These are phyloP conservation scores for Populus deltoides DNA, from an alignment of 345 rosid genomes.

Conservation along the genomic window DNA sequence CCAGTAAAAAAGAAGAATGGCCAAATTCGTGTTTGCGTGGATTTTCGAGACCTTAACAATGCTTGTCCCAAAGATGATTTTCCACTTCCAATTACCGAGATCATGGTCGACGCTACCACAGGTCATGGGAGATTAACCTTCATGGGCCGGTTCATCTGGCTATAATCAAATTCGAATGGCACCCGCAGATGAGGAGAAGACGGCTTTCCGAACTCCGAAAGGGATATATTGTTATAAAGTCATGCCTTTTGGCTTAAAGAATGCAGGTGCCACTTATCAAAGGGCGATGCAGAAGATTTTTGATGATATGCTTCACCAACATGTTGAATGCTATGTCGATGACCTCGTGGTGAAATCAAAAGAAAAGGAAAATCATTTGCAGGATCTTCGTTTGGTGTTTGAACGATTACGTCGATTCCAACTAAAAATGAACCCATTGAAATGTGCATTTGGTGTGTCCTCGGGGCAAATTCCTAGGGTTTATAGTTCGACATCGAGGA, in stretches of 20 bases:
- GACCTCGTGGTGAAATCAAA: neutral
- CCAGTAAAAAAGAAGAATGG: too few relatives aligned
- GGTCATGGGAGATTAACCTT: too few relatives aligned
- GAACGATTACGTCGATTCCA: neutral
- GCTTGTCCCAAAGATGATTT: too few relatives aligned
- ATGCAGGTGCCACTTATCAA: neutral
- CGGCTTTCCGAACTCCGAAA: too few relatives aligned
- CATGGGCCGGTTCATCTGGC: too few relatives aligned
- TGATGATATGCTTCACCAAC: slow-evolving; percentile 1
- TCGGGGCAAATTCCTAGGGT: neutral
- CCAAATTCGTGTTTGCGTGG: too few relatives aligned
- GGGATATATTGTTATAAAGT: neutral
- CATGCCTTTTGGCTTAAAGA: neutral
- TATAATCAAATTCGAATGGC: too few relatives aligned
- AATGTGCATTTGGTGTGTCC: slow-evolving; percentile 5
- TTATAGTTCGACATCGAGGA: neutral
- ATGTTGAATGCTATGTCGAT: slow-evolving; percentile 16
- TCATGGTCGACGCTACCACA: too few relatives aligned
- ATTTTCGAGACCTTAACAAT: too few relatives aligned
- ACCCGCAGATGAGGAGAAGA: too few relatives aligned
- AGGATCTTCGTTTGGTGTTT: neutral
- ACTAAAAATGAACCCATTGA: neutral
- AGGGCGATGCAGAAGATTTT: slow-evolving; percentile 6
- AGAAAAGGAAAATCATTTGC: neutral
- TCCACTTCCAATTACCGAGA: too few relatives aligned